Base-by-base conservation (phyloP, 1,139 yeast species). In the Blastobotrys persicus region DNA sequence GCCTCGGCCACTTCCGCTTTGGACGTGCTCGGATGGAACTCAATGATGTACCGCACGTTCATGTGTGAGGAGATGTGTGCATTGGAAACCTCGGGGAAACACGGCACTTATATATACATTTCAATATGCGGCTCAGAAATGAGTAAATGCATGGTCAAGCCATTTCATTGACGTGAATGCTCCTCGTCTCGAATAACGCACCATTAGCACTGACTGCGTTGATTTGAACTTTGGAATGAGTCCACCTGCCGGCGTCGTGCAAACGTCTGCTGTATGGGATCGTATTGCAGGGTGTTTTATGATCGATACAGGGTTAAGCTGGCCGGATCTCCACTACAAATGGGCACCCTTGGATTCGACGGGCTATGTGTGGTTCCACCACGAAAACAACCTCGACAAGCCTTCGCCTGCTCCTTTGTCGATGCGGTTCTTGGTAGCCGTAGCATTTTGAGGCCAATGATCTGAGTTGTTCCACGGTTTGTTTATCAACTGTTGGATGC, bases 361-460 rank as follows among this genome's bases (percentile, higher is more conserved):
- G 13, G 18, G 39, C 39, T 3, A 34, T 14, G 6, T 34, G 13
- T 12, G 39, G 39, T 6, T 34, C 39, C 4, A 34, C 18, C 39
- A 34, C 17, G 20, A n/a, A 34, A 11, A 34, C 39, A 13, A 16
- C 12, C 20, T 34, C 20, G 11, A 34, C 6, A 14, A 14, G 39
- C 4, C 39, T 13, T 34, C 19, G 17, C 9, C 20, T 11, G 12
- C 4, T 34, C 20, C 17, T 34, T 14, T 17, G 4, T 6, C 9
- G 11, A 7, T 9, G 12, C 9, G 39, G 13, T 14, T 34, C 39
- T 14, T 13, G 39, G 20, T 34, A 34, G 20, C 39, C 39, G 39
- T 34, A 34, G 20, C 39, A 34, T 17, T 34, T 34, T 17, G 39
- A 13, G 39, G 39, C 39, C 18, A 34, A 12, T 12, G 12, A 4